phyloP scores from a whole-genome alignment of 176 grass and related monocot genomes.

The Aechmea fasciata region DNA sequence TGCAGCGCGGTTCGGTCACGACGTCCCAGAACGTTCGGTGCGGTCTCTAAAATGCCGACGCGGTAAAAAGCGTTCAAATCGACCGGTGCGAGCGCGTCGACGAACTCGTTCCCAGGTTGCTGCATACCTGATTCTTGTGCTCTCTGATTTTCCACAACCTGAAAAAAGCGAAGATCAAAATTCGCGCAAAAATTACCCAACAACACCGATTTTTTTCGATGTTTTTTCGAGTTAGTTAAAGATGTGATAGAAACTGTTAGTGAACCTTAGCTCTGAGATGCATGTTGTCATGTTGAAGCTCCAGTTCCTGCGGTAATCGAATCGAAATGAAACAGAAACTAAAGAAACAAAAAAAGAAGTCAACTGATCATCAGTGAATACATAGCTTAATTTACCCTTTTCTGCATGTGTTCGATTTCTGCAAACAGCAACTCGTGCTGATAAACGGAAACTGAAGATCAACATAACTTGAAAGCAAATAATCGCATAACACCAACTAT shows the following conservation, averaged over 20 bases:
- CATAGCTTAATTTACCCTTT: conserved; percentile 30
- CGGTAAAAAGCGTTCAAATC: not conserved
- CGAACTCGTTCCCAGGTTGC: conserved; percentile 15
- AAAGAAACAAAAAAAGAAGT: not conserved
- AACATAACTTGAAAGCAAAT: not conserved
- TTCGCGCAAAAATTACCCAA: not conserved
- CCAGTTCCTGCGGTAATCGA: conserved; percentile 37
- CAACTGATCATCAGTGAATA: not conserved
- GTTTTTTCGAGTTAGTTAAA: not conserved
- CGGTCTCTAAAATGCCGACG: not conserved
- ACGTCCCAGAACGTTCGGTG: not conserved
- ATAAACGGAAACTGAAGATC: not conserved
- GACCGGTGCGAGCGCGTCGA: not conserved
- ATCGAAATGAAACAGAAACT: not conserved
- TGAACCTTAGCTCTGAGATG: conserved; percentile 52
- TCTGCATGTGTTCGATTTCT: conserved; percentile 58
- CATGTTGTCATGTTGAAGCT: conserved; percentile 63
- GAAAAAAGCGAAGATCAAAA: conserved; percentile 5
- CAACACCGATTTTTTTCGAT: not conserved
- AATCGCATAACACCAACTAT: not conserved
- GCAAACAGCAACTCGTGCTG: conserved; percentile 62
- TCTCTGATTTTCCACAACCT: conserved; percentile 46
- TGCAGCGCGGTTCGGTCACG: not conserved
- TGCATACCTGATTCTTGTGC: conserved; percentile 39
- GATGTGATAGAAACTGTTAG: not conserved